Evolutionary conservation across 1,284 basidiomycete species (phyloP), one percentile per base, ranked within the genome.

Genomic region (Cryptococcus sp.): DNA sequence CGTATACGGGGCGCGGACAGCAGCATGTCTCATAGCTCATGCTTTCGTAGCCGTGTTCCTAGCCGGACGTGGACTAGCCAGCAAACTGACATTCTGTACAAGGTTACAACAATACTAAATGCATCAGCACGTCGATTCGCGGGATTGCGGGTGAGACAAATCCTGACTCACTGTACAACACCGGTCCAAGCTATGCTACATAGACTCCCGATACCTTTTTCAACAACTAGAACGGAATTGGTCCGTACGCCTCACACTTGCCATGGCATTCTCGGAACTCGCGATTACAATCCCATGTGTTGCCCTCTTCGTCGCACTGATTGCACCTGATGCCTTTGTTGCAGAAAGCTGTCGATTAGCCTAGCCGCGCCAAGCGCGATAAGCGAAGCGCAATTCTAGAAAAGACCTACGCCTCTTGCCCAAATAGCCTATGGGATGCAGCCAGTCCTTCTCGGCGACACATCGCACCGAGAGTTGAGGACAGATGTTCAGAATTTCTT

Each of bases 241-340:
- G 62, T 10, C 60, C 62, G 49, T 64, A 64, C 4, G 62, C 56
- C 45, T 64, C 50, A 48, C 62, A 64, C 19, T 44, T 14, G 23
- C 56, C 40, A 13, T 53, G 41, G 37, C 62, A 64, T 19, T 56
- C 60, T 45, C 32, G 42, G 45, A 64, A 64, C 19, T 34, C 42
- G 25, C 55, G 34, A 51, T 64, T 64, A 45, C 62, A 64, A 46
- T 60, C 58, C 32, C 58, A 28, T 0, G 56, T 62, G 42, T 64
- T 64, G 21, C 45, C 47, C 14, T 13, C 28, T 25, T 57, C 55
- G 25, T 64, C 60, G 36, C 62, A 64, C 28, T 64, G 62, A 48
- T 64, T 64, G 40, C 62, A 64, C 22, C 62, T 45, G 2, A 64
- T 28, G 7, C 62, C 62, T 25, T 50, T 36, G 18, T 58, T 50